A percentile compares a stretch with the other conserved stretches of the same genome.
These are phyloP conservation scores for Wickerhamiella bombiphila DNA, from an alignment of 805 yeast genomes.

Conservation along the genomic window DNA sequence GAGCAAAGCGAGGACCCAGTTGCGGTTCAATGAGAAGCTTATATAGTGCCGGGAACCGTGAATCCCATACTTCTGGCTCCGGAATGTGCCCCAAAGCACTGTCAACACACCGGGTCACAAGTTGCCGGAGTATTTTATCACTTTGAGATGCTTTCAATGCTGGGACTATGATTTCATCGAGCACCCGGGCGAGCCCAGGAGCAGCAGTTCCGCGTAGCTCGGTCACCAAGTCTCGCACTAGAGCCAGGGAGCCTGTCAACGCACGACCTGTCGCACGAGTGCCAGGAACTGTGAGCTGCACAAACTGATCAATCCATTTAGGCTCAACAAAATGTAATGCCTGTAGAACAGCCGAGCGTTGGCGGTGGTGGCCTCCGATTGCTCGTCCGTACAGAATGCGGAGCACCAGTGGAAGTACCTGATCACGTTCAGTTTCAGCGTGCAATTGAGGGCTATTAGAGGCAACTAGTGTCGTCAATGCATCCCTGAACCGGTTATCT, in stretches of 20 bases:
- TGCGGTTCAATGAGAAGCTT: conserved; percentile 46
- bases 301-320: conserved; percentile 29
- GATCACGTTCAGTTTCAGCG: conserved; percentile 36
- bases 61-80: conserved; percentile 39
- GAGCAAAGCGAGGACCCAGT: conserved; percentile 43
- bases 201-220: conserved; percentile 46
- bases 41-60: conserved; percentile 36
- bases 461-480: conserved; percentile 45
- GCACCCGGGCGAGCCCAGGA: conserved; percentile 33
- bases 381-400: conserved; percentile 79
- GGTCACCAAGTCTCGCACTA: conserved; percentile 40
- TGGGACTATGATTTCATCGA: conserved; percentile 20
- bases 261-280: conserved; percentile 9
- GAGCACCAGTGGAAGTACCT: conserved; percentile 55
- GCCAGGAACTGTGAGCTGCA: conserved; percentile 10
- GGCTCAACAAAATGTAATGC: conserved; percentile 25
- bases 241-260: conserved; percentile 44
- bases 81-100: conserved; percentile 42
- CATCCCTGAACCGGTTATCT: conserved; percentile 75
- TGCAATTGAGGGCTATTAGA: conserved; percentile 34
- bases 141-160: conserved; percentile 14
- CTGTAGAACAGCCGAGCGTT: conserved; percentile 31
- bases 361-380: no score
- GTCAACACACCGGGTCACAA: conserved; percentile 50
- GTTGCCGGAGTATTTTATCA: conserved; percentile 47